Conservation (phyloP, 2,329 filamentous ascomycete genomes). For the Pseudogymnoascus sp. region DNA sequence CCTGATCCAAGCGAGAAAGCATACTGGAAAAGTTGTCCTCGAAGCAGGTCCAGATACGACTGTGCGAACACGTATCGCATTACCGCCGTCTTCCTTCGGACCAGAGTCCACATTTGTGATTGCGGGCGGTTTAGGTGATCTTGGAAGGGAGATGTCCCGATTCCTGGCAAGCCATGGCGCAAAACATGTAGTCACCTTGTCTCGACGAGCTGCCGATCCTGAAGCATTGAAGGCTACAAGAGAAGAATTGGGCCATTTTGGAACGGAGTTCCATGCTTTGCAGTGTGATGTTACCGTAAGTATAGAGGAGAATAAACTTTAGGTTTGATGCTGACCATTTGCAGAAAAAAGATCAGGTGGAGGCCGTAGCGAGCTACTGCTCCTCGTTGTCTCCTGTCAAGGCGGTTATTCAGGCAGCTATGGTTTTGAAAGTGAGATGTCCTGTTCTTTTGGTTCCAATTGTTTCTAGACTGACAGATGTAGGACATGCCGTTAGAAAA, state of each 20-base stretch:
- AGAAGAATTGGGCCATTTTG: slow-evolving; percentile 9
- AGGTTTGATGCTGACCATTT: slow-evolving; percentile 1
- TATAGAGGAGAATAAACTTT: background rate
- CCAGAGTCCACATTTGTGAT: slow-evolving; percentile 25
- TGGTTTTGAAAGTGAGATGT: slow-evolving; percentile 20
- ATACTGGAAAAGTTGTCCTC: slow-evolving; percentile 9
- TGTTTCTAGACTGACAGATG: background rate
- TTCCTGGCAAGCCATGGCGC: slow-evolving; percentile 25
- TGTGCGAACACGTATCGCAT: background rate
- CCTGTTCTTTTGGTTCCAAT: background rate
- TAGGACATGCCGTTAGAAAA: slow-evolving; percentile 1
- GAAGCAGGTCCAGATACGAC: background rate
- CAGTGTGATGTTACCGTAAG: background rate
- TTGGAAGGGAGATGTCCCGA: slow-evolving; percentile 21
- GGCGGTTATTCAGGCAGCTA: slow-evolving; percentile 27
- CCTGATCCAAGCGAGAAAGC: slow-evolving; percentile 1
- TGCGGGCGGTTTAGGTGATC: slow-evolving; percentile 21
- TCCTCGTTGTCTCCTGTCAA: background rate
- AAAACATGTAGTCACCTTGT: slow-evolving; percentile 27
- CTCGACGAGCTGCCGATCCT: slow-evolving; percentile 15
- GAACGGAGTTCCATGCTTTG: slow-evolving; percentile 17
- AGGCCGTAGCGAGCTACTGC: background rate
- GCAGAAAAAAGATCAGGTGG: background rate
- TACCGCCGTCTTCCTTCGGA: slow-evolving; percentile 10
- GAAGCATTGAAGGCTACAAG: slow-evolving; percentile 14